Percentiles rank a stretch among this genome's conserved stretches.
phyloP scores from a whole-genome alignment of 177 flowering plant species.

The Tripterygium wilfordii region DNA sequence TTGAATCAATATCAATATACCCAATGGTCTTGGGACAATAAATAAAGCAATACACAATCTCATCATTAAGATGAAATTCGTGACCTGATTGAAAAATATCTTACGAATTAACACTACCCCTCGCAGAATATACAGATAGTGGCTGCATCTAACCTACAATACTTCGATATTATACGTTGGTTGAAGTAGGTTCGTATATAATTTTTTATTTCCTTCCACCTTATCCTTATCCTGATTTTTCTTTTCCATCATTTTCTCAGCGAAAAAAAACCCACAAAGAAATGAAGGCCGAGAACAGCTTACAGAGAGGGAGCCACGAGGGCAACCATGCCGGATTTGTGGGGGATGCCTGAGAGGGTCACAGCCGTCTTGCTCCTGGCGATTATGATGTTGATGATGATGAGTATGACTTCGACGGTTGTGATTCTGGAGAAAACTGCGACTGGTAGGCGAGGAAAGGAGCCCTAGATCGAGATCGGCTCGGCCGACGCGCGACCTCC shows the following conservation, averaged over 20 bases:
- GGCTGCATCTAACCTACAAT: too few relatives aligned
- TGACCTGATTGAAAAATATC: too few relatives aligned
- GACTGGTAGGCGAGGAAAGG: slow-evolving; percentile 11
- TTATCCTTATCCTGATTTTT: neutral
- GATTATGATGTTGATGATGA: slow-evolving; percentile 10
- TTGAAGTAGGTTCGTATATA: too few relatives aligned
- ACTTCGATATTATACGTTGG: too few relatives aligned
- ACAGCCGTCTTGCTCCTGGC: slow-evolving; percentile 25
- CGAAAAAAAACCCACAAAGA: neutral
- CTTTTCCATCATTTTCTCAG: neutral
- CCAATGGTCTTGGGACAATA: too few relatives aligned
- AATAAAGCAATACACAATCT: too few relatives aligned
- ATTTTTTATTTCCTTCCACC: too few relatives aligned
- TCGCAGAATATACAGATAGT: too few relatives aligned
- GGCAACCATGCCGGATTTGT: slow-evolving; percentile 6
- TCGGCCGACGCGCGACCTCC: slow-evolving; percentile 46
- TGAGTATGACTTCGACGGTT: slow-evolving; percentile 5
- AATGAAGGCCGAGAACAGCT: neutral
- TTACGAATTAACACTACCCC: too few relatives aligned
- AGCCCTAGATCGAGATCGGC: slow-evolving; percentile 11
- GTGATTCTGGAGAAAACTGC: slow-evolving; percentile 5
- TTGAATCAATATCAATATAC: too few relatives aligned
- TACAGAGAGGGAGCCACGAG: slow-evolving; percentile 20
- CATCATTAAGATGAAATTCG: too few relatives aligned
- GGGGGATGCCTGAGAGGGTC: slow-evolving; percentile 22